Base-by-base conservation (phyloP, 306 rosid species). In the Rosa chinensis region DNA sequence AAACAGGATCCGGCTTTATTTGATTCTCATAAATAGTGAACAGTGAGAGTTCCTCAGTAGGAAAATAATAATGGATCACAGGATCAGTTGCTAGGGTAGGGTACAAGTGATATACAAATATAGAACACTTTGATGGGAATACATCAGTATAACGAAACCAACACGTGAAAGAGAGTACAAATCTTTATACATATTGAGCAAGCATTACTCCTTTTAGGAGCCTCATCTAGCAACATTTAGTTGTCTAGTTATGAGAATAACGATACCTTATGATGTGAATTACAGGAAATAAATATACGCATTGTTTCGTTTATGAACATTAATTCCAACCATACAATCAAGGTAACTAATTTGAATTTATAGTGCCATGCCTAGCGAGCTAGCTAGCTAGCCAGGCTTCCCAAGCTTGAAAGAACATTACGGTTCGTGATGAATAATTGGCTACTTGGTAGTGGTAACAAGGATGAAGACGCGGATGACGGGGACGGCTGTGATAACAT, bases 141-240 rank as follows among this genome's bases (percentile, higher is more conserved):
- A 14, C 70, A 37, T 66, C 45, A 35, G 70, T 66, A 37, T 37
- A 66, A 66, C 70, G 7, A 14, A 64, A 23, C 67, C 50, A 76
- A 35, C 82, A 82, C 66, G 84, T 66, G 82, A 79, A 66, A 66
- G 37, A 80, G 18, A 13, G 45, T 25, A 55, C 50, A 66, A 62
- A 62, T 50, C 73, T 53, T 74, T 69, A 66, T 74, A 40, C 78
- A 70, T 68, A 74, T 74, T 44, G 11, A 69, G 53, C 69, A 63
- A 59, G 53, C 71, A 82, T 53, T 10, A 56, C 66, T 77, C 81
- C 76, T 63, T 75, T 40, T 70, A 68, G 61, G 73, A 80, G 62
- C 90, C 83, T 80, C 76, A 81, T 50, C 85, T 72, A 78, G 85
- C 79, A 80, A 85, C 83, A 74, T 80, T 68, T 82, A 72, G 82